Conservation (phyloP, 257 asterid genomes). For the Nicotiana sylvestris region DNA sequence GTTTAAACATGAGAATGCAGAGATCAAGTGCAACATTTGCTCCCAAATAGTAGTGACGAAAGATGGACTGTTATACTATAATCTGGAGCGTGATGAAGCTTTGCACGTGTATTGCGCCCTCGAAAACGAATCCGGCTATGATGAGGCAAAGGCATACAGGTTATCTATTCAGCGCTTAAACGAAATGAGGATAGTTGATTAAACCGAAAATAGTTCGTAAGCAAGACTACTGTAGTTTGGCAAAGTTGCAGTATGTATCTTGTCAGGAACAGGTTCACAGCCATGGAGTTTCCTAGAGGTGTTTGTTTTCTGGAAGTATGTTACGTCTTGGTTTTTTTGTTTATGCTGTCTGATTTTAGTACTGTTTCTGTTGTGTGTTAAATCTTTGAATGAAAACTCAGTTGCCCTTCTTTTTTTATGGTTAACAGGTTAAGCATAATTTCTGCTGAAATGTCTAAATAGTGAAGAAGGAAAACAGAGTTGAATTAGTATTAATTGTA, state of each 20-base stretch:
- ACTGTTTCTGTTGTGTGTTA: not conserved
- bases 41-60: not conserved
- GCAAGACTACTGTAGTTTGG: not conserved
- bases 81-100: not conserved
- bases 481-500: no score
- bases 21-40: not conserved
- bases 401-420: no score
- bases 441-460: no score
- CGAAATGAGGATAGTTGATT: not conserved
- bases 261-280: no score
- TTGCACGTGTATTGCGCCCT: not conserved
- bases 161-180: not conserved
- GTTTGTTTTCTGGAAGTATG: not conserved
- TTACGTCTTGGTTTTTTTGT: no score
- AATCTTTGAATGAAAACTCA: no score
- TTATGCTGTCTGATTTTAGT: no score
- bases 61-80: not conserved
- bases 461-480: no score
- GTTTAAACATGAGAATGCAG: not conserved
- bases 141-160: not conserved
- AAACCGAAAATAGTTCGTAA: not conserved
- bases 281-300: slow-evolving; percentile 26
- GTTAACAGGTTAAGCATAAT: no score
- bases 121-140: not conserved
- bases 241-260: no score